Base-by-base conservation (phyloP, 352 stramenopile species). In the Phytophthora sojae region DNA sequence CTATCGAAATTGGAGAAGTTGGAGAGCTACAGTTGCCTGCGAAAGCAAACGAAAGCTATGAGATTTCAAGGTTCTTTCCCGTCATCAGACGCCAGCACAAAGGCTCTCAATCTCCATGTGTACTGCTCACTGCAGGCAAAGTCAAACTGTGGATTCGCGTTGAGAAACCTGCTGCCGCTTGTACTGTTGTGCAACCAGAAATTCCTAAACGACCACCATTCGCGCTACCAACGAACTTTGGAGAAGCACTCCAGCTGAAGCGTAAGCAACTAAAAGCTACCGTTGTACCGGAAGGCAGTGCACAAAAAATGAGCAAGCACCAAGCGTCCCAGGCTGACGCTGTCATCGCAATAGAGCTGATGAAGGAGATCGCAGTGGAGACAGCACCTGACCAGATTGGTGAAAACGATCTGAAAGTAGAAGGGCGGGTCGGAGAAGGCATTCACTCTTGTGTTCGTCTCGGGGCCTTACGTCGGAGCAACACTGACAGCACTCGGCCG, bases 261-360 rank as follows among this genome's bases (percentile, higher is more conserved):
- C 75, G 75, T 14, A 85, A 85, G 45, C 76, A 85, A 52, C 71
- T 85, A 49, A 79, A 75, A 69, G 62, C 68, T 9, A 73, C 75
- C 11, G 65, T 85, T 23, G 61, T 64, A 3, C 75, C 75, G 37
- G 75, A 70, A 62, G 59, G 61, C 23, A 64, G 58, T 53, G 44
- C 32, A 45, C 55, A 55, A 59, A 67, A 32, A 30, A 26, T 60
- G 35, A 51, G 4, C n/a, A 60, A 26, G 14, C 52, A 39, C 14
- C 9, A 53, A 52, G n/a, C 64, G 42, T 49, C 25, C 55, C 54
- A 66, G 14, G 23, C 65, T 32, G 51, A 66, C 15, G 51, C 39
- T 45, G 30, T n/a, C 21, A 58, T 12, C 4, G 61, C 60, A 26
- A 59, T 23, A 11, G 45, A 70, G 30, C 35, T 80, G 23, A 32